Evolutionary conservation across 805 yeast genomes (phyloP), one percentile per base, ranked within the genome.

Genomic region (Tetrapisispora nanseiensis): DNA sequence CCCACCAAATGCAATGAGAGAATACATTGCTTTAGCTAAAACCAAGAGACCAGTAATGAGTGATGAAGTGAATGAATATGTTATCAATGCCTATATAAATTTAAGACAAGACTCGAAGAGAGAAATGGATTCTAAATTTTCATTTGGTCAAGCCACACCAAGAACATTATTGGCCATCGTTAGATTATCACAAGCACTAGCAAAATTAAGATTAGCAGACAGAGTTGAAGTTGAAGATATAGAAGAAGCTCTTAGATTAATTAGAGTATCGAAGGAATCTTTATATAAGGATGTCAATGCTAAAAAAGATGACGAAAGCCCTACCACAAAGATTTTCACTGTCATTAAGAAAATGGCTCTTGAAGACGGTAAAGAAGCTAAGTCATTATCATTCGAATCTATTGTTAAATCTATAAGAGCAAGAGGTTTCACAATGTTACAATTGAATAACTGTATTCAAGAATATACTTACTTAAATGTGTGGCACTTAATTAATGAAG

Each of bases 161-260:
- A 81, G 99, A 70, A 87, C 97, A 2, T 71, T 92, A 48, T 71
- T 92, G 44, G 97, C 92, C 52, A 81, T 94, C 39, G 67, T 92
- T 51, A 80, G 99, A 67, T 71, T 92, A 72, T 76, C 98, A 1
- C 97, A 90, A 66, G 98, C 97, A 1, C 71, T 85, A 48, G 97
- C 98, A 0, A 75, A 96, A 54, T 71, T 92, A 45, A 74, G 97
- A 57, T 86, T 92, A 59, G 80, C 80, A 44, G 72, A 81, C 47
- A 65, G 57, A 16, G 97, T 92, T 7, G 71, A 69, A 26, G 66
- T 71, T 33, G 84, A 76, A 44, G 97, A 92, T 63, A 96, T 92
- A 32, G 97, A 92, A 56, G 99, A 92, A 66, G 96, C 98, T 0
- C 68, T 92, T 55, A 76, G 98, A 56, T 72, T 92, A 51, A 70